Conservation (phyloP, 1,284 basidiomycete genomes). For the Ustilago nuda region DNA sequence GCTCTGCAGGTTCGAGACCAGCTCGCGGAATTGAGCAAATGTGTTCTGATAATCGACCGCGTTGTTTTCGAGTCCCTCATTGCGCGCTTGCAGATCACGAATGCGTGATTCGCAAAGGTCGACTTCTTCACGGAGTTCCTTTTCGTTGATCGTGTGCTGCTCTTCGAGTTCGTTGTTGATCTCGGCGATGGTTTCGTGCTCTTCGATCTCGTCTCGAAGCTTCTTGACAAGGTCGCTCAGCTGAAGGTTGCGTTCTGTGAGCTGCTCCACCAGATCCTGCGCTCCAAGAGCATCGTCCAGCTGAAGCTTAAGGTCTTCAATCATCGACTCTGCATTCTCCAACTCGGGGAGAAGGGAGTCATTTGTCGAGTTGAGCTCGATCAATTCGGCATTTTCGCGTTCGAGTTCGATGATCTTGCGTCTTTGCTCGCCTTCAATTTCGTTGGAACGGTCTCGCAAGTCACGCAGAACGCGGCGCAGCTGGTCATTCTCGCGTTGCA, state of each 20-base stretch:
- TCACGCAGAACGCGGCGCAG: slow-evolving; percentile 85
- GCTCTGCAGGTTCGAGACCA: slow-evolving; percentile 60
- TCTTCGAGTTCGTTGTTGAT: slow-evolving; percentile 97
- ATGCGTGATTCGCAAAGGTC: slow-evolving; percentile 66
- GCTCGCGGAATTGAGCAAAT: slow-evolving; percentile 64
- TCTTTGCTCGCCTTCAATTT: slow-evolving; percentile 87
- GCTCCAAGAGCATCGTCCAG: slow-evolving; percentile 94
- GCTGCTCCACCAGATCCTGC: slow-evolving; percentile 93
- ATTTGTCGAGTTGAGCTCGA: slow-evolving; percentile 46
- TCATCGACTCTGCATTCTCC: slow-evolving; percentile 73
- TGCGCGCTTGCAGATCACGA: slow-evolving; percentile 44
- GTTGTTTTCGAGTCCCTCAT: slow-evolving; percentile 55
- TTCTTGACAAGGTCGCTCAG: slow-evolving; percentile 87
- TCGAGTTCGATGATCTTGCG: slow-evolving; percentile 87
- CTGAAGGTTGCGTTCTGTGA: slow-evolving; percentile 90
- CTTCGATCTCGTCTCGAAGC: slow-evolving; percentile 93
- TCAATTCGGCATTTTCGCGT: slow-evolving; percentile 76
- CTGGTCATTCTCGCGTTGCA: slow-evolving; percentile 95
- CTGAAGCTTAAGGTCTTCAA: slow-evolving; percentile 93
- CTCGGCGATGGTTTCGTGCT: slow-evolving; percentile 93
- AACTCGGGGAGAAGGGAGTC: slow-evolving; percentile 50
- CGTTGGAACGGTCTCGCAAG: slow-evolving; percentile 71
- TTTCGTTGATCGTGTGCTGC: slow-evolving; percentile 93
- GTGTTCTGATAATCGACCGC: slow-evolving; percentile 63
- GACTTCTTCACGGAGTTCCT: slow-evolving; percentile 88